phyloP scores from a whole-genome alignment of 176 grass and related monocot species.

The Leersia perrieri region DNA sequence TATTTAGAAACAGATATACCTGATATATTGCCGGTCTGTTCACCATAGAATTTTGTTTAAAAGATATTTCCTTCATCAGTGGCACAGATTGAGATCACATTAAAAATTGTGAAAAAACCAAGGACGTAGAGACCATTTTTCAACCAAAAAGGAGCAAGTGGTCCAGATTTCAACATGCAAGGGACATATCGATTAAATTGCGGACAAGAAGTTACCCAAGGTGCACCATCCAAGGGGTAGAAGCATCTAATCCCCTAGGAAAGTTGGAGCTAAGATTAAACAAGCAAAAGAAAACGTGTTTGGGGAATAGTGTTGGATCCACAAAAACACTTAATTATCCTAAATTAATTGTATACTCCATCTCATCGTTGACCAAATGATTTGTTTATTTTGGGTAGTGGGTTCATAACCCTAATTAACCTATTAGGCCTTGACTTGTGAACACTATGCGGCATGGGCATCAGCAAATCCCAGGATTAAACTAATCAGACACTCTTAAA shows the following conservation, averaged over 20 bases:
- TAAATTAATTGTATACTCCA: conserved; percentile 20
- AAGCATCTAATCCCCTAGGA: conserved; percentile 85
- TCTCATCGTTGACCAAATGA: conserved; percentile 51
- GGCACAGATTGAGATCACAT: conserved; percentile 34
- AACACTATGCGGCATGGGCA: conserved; percentile 55
- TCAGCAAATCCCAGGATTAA: conserved; percentile 45
- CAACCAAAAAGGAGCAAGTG: conserved; percentile 28
- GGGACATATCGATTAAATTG: conserved; percentile 59
- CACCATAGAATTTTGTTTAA: background rate
- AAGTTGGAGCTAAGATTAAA: conserved; percentile 42
- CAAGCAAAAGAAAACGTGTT: conserved; percentile 48
- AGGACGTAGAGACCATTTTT: conserved; percentile 9
- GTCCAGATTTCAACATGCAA: conserved; percentile 57
- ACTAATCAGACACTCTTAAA: conserved; percentile 25
- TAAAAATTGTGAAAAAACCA: conserved; percentile 28
- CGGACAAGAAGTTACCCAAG: conserved; percentile 59
- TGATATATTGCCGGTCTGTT: background rate
- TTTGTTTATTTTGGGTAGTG: conserved; percentile 44
- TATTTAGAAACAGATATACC: background rate
- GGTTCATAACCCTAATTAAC: conserved; percentile 58
- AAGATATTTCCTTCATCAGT: background rate
- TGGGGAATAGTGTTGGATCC: conserved; percentile 71
- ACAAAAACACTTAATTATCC: conserved; percentile 46
- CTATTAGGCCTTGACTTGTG: conserved; percentile 69
- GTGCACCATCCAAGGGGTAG: conserved; percentile 59